A percentile compares a stretch with the other conserved stretches of the same genome.
These are phyloP conservation scores for Intubia oerlemansii DNA, from an alignment of 2,329 filamentous ascomycete species.

Conservation along the genomic window DNA sequence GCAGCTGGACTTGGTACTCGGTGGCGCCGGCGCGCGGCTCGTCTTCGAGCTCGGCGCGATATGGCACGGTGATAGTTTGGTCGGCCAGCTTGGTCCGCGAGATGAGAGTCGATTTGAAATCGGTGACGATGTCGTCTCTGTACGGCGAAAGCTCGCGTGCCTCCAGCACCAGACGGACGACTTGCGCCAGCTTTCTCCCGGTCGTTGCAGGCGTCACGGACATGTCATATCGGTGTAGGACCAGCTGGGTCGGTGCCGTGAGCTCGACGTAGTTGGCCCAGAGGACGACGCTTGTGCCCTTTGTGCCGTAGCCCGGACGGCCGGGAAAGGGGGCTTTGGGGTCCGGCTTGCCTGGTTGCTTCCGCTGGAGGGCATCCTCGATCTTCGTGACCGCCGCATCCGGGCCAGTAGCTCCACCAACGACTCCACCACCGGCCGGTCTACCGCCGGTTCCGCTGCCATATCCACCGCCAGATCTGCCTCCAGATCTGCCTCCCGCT, in stretches of 20 bases:
- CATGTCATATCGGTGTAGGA: constrained; percentile 9
- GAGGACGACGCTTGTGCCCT: constrained; percentile 6
- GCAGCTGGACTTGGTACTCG: constrained; percentile 9
- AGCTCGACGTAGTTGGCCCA: constrained; percentile 11
- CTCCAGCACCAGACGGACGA: constrained; percentile 10
- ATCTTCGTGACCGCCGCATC: constrained; percentile 2
- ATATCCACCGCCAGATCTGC: too few relatives aligned
- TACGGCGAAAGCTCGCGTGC: constrained; percentile 6
- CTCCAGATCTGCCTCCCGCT: too few relatives aligned
- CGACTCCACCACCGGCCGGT: too few relatives aligned
- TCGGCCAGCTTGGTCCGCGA: constrained; percentile 9
- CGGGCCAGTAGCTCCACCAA: constrained; percentile 1
- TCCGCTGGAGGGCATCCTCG: constrained; percentile 4
- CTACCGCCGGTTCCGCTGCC: too few relatives aligned
- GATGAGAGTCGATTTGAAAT: constrained; percentile 15
- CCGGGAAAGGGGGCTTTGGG: neutral
- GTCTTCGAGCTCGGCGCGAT: constrained; percentile 13
- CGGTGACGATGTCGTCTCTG: constrained; percentile 11
- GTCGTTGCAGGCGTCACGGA: constrained; percentile 5
- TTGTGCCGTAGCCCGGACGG: constrained; percentile 9
- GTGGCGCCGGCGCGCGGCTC: constrained; percentile 8
- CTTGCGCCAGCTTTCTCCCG: constrained; percentile 8
- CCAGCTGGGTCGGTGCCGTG: constrained; percentile 3
- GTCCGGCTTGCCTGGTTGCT: neutral
- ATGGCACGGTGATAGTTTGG: constrained; percentile 6